These are phyloP conservation scores for Geotrichum aggregatum DNA, from an alignment of 1,139 yeast species.

Conservation along the genomic window DNA sequence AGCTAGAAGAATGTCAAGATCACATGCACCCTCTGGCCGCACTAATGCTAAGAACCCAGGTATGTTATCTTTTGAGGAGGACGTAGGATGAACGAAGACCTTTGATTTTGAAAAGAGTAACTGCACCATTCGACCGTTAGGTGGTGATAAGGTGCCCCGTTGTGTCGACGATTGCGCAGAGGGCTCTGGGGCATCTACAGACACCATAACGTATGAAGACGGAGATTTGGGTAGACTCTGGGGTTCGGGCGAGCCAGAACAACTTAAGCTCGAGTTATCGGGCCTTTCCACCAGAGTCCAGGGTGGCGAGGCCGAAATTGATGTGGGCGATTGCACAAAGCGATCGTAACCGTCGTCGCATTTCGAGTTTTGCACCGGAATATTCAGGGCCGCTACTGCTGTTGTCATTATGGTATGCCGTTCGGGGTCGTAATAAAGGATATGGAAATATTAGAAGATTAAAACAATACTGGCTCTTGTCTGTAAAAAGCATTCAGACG, in stretches of 20 bases:
- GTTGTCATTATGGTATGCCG: constrained; percentile 3
- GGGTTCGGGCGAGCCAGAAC: not conserved
- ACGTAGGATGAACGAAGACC: constrained; percentile 78
- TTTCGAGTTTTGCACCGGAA: not conserved
- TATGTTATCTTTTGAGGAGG: constrained; percentile 67
- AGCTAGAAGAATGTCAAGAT: constrained; percentile 59
- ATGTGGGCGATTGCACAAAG: not conserved
- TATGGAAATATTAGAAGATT: not conserved
- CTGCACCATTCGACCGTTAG: constrained; percentile 27
- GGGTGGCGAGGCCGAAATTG: constrained; percentile 3
- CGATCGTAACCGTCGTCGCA: not conserved
- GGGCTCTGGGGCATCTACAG: not conserved
- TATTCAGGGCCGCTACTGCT: not conserved
- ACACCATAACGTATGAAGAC: constrained; percentile 9
- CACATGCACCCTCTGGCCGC: constrained; percentile 50
- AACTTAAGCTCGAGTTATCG: not conserved
- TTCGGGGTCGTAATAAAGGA: not conserved
- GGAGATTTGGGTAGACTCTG: not conserved
- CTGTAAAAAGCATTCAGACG: no score
- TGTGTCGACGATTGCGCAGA: no score
- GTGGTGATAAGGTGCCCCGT: no score
- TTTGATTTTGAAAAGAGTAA: constrained; percentile 42
- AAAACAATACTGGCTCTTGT: no score
- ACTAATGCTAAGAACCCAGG: constrained; percentile 70
- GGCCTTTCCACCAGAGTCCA: constrained; percentile 3